Base-by-base conservation (phyloP, 805 yeast species). In the Kodamaea jinghongensis region DNA sequence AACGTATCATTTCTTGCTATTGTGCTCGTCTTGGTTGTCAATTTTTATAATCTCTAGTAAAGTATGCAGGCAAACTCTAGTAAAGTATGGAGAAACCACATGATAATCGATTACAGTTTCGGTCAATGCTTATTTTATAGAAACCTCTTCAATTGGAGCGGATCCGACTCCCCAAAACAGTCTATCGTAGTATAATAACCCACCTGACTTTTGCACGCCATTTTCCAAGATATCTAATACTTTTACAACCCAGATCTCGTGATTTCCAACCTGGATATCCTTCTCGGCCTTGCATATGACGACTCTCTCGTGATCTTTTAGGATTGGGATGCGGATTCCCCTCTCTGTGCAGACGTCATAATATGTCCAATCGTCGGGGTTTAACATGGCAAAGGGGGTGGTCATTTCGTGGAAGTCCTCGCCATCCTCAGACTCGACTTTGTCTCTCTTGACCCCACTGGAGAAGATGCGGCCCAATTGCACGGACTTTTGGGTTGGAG, bases 171-270 rank as follows among this genome's bases (percentile, higher is more conserved):
- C 55, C 56, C 82, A 84, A 54, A 84, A 85, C 13, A 64, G 63
- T 48, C 87, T 69, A 50, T 83, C 73, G 56, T 75, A 83, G 49
- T 83, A 83, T 11, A 85, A 52, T 31, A 85, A 56, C 0, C 91
- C 91, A 11, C 90, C 90, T 2, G 76, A 63, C 20, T 41, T 36
- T 17, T 44, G 41, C 8, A 39, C 26, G 8, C 45, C 41, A 27
- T 60, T 58, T 2, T 61, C 63, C 28, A 65, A 45, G 2, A 84
- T 75, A 29, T 83, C 83, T 27, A 69, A 63, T 4, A 91, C 95
- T 44, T 77, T 73, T 3, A 87, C 96, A 4, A 89, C 78, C 93
- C 96, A 87, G 3, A 91, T 79, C 56, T 90, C 96, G 62, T 91
- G 98, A 54, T 85, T 88, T 44, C 85, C 89, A 1, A 88, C 82